A percentile compares a stretch with the other conserved stretches of the same genome.
Conservation (phyloP, 2,329 filamentous ascomycete species). For the Xylariaceae sp. region DNA sequence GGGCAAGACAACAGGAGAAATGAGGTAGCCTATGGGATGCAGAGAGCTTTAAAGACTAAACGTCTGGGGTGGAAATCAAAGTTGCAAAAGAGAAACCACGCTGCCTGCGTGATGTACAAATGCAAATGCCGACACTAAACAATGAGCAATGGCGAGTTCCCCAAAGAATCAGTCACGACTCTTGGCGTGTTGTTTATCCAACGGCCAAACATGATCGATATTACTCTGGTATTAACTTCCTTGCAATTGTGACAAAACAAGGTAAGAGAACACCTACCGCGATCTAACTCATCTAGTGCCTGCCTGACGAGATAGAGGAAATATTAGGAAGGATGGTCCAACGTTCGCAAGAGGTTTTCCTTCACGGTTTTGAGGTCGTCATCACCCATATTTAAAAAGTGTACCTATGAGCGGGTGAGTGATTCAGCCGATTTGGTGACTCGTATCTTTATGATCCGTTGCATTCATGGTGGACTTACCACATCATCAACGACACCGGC, state of each 20-base stretch:
- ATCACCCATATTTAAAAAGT: constrained; percentile 62
- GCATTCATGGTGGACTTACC: constrained; percentile 46
- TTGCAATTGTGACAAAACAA: background rate
- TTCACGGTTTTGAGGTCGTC: constrained; percentile 55
- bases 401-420: constrained; percentile 46
- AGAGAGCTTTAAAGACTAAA: constrained; percentile 6
- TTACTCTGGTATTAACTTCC: background rate
- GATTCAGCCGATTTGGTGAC: background rate
- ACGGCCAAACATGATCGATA: background rate
- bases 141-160: constrained; percentile 2
- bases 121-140: background rate
- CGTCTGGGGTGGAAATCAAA: background rate
- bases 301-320: background rate
- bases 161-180: background rate
- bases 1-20: background rate
- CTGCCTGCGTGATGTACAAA: background rate
- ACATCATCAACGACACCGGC: constrained; percentile 62
- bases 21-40: background rate
- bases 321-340: constrained; percentile 34
- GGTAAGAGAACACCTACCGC: constrained; percentile 1
- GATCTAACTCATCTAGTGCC: background rate
- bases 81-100: constrained; percentile 4
- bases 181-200: background rate
- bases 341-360: constrained; percentile 53
- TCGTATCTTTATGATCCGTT: constrained; percentile 2